Evolutionary conservation across 306 rosid species (phyloP).

Genomic region (Glycine tomentella): DNA sequence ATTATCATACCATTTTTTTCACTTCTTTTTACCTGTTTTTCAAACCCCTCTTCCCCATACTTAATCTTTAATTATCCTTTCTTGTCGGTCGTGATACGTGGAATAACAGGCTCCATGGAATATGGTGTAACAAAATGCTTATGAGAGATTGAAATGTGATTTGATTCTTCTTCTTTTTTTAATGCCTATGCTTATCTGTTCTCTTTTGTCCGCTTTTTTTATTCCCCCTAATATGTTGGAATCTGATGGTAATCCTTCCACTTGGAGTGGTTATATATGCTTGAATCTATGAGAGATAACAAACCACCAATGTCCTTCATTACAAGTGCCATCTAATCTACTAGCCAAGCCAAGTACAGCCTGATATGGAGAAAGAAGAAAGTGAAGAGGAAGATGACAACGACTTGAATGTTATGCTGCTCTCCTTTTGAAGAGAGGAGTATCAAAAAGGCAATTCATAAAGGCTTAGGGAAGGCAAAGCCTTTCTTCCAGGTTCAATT

Average conservation of each 20-base stretch:
- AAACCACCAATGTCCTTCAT: conserved; percentile 35
- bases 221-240: conserved; percentile 26
- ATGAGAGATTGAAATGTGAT: conserved; percentile 42
- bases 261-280: conserved; percentile 45
- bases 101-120: conserved; percentile 29
- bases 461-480: conserved; percentile 86
- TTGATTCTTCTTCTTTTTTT: conserved; percentile 35
- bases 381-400: conserved; percentile 50
- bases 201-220: conserved; percentile 43
- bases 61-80: conserved; percentile 1
- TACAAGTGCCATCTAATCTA: conserved; percentile 7
- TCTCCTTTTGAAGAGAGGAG: conserved; percentile 55
- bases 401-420: conserved; percentile 29
- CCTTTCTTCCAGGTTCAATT: conserved; percentile 78
- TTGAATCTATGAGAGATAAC: conserved; percentile 1
- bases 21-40: conserved; percentile 35
- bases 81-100: conserved; percentile 23
- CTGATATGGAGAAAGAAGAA: conserved; percentile 62
- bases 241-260: conserved; percentile 12
- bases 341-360: conserved; percentile 1
- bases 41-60: background rate
- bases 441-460: conserved; percentile 70
- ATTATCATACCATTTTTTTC: conserved; percentile 37
- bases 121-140: conserved; percentile 51
- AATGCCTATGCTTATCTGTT: conserved; percentile 54